Conservation (phyloP, 306 rosid genomes). For the Malus fusca region DNA sequence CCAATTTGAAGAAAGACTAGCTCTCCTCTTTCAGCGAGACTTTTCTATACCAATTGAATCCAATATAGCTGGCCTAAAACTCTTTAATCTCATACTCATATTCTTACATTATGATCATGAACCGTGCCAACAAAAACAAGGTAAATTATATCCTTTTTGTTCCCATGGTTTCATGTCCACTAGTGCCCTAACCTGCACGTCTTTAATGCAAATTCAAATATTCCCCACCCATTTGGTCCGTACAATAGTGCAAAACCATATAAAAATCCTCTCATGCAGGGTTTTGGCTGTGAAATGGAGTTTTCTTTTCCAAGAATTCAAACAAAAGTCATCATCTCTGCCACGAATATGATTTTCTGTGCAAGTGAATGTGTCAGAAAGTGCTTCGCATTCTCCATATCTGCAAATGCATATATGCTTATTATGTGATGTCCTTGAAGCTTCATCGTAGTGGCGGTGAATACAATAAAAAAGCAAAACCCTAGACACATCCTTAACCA, state of each 20-base stretch:
- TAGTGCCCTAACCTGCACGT: not conserved
- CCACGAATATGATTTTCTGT: not conserved
- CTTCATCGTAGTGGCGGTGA: not conserved
- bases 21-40: too few relatives aligned
- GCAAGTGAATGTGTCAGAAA: conserved; percentile 9
- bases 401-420: not conserved
- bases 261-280: not conserved
- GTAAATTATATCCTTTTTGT: not conserved
- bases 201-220: not conserved
- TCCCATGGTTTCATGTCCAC: conserved; percentile 3
- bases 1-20: too few relatives aligned
- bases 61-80: too few relatives aligned
- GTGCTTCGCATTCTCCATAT: not conserved
- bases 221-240: not conserved
- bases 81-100: too few relatives aligned
- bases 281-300: not conserved
- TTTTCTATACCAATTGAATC: too few relatives aligned
- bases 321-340: not conserved
- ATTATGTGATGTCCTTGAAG: not conserved
- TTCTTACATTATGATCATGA: not conserved
- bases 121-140: not conserved
- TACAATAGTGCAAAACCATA: not conserved
- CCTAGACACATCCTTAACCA: not conserved
- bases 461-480: not conserved
- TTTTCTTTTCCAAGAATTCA: not conserved